These are phyloP conservation scores for Flaveria ramosissima DNA, from an alignment of 129 eudicot genomes.

Conservation along the genomic window DNA sequence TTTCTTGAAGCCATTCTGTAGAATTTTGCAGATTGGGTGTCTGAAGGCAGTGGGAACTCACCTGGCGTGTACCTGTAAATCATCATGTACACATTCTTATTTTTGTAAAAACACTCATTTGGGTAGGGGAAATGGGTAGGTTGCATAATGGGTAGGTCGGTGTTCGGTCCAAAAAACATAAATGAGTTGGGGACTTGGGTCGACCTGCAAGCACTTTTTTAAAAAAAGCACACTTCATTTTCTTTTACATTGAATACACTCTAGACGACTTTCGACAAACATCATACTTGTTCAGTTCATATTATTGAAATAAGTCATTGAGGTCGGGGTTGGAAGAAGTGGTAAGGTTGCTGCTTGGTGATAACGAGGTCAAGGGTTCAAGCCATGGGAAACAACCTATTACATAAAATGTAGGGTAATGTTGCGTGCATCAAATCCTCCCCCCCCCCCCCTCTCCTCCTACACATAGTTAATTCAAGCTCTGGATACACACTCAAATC, in stretches of 20 bases:
- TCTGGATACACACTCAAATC: too few relatives aligned
- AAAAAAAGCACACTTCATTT: not conserved
- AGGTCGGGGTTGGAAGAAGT: too few relatives aligned
- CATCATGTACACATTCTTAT: not conserved
- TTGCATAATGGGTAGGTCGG: not conserved
- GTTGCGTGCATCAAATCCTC: too few relatives aligned
- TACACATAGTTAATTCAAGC: too few relatives aligned
- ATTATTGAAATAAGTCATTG: too few relatives aligned
- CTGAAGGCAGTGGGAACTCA: slow-evolving; percentile 86
- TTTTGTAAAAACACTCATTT: not conserved
- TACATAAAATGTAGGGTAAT: too few relatives aligned
- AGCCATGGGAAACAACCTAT: too few relatives aligned
- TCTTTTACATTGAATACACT: not conserved
- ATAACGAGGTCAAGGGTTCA: too few relatives aligned
- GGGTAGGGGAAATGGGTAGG: not conserved
- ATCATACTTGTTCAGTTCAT: too few relatives aligned
- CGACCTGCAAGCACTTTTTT: not conserved
- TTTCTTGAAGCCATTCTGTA: slow-evolving; percentile 77
- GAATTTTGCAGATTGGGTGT: slow-evolving; percentile 78
- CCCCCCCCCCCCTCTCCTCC: too few relatives aligned
- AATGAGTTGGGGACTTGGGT: not conserved
- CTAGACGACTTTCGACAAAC: not conserved
- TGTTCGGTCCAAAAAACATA: not conserved
- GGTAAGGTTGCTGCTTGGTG: too few relatives aligned
- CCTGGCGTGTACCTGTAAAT: slow-evolving; percentile 84